Evolutionary conservation across 306 rosid species (phyloP).

Genomic region (Prunus salicina): DNA sequence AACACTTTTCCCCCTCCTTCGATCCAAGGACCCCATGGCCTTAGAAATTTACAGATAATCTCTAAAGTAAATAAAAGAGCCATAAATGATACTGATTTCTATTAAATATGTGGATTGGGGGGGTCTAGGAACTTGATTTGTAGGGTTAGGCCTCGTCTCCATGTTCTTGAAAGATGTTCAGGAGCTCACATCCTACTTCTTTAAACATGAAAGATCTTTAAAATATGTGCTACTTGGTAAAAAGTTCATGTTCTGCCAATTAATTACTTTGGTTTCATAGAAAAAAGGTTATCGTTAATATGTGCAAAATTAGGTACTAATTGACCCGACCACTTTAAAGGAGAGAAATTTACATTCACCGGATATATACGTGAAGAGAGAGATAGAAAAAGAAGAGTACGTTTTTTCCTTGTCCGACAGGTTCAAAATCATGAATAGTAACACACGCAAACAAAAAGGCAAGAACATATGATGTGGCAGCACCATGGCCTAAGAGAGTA

Average conservation of each 20-base stretch:
- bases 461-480: no score
- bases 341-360: accelerated
- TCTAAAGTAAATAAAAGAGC: background rate
- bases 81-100: background rate
- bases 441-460: no score
- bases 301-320: no score
- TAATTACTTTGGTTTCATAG: background rate
- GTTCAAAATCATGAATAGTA: background rate
- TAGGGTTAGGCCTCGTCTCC: no score
- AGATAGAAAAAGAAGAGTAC: no score
- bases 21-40: background rate
- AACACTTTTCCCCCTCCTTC: background rate
- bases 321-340: background rate
- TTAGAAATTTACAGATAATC: background rate
- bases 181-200: no score
- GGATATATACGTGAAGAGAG: accelerated
- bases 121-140: background rate
- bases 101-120: background rate
- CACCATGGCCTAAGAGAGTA: no score
- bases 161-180: no score
- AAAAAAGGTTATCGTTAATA: background rate
- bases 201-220: no score
- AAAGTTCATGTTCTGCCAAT: background rate
- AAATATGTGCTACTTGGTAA: background rate
- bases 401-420: no score